Base-by-base conservation (phyloP, 257 asterid genomes). In the Petunia secreta region DNA sequence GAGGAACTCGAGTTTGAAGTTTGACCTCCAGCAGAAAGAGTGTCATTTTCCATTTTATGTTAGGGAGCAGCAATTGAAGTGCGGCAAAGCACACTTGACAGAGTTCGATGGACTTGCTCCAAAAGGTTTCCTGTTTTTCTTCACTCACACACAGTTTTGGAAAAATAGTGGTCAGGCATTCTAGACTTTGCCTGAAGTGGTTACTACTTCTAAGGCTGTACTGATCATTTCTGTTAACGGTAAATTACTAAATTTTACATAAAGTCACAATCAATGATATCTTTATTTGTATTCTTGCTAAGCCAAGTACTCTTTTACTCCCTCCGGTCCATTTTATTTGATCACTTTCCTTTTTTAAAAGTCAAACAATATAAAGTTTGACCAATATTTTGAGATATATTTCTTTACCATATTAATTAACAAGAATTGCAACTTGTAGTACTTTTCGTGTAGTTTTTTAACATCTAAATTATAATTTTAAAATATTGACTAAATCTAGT, bases 1-100 rank as follows among this genome's bases (percentile, higher is more conserved):
- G 55, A 50, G 15, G 55, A 15, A 67, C 75, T 43, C 38, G 75
- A 43, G 15, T 67, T 63, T 67, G 55, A n/a, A 67, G 38, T 67
- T 67, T 67, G 75, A 67, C 38, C 55, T n/a, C 55, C 55, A 15
- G 37, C 36, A 25, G 53, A 66, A 66, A 66, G 53, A 40, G 52
- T 66, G 34, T 5, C 1, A 5, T 34, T 36, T 63, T 63, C 69
- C 7, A 37, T 66, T 66, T 66, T 41, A 6, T 14, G 37, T 66
- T 63, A 6, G 75, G 53, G n/a, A 15, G 75, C 54, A 66, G 6
- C 43, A 66, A 7, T 14, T 66, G 52, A 25, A 66, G 7, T 41
- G 54, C 16, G 36, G 54, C n/a, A 10, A 15, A 66, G 37, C 53
- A 66, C 74, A 14, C 15, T 0, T 3, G 74, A 66, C 53, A 15